Conservation (phyloP, 257 asterid genomes). For the Cordia subcordata region DNA sequence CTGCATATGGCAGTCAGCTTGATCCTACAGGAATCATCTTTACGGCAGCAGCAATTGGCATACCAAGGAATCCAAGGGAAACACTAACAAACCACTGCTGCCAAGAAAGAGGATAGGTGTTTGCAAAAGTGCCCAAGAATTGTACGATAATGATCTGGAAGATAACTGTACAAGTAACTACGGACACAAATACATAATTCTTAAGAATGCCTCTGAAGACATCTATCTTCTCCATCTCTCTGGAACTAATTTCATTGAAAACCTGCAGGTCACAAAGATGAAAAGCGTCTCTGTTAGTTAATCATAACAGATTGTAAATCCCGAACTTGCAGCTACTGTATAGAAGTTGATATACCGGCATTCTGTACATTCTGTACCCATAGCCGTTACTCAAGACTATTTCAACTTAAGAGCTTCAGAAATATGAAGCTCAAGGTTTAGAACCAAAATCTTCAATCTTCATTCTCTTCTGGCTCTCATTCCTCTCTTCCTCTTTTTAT, state of each 20-base stretch:
- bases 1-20: slow-evolving; percentile 18
- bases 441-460: too few relatives aligned
- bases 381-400: too few relatives aligned
- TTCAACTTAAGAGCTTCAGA: too few relatives aligned
- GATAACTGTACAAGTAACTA: slow-evolving; percentile 62
- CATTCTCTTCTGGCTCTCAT: too few relatives aligned
- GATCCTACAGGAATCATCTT: slow-evolving; percentile 90
- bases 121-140: slow-evolving; percentile 79
- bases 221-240: slow-evolving; percentile 90
- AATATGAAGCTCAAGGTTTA: too few relatives aligned
- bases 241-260: slow-evolving; percentile 90
- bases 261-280: slow-evolving; percentile 46
- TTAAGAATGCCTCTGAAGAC: slow-evolving; percentile 75
- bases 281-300: not conserved
- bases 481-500: too few relatives aligned
- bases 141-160: slow-evolving; percentile 79
- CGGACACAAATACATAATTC: slow-evolving; percentile 72
- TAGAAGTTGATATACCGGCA: not conserved
- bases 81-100: slow-evolving; percentile 70
- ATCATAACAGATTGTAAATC: not conserved
- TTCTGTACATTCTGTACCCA: too few relatives aligned
- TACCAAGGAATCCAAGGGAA: slow-evolving; percentile 71
- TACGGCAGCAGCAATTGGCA: slow-evolving; percentile 91
- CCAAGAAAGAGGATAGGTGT: slow-evolving; percentile 71
- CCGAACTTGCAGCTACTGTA: not conserved